phyloP scores from a whole-genome alignment of 768 basidiomycete species.

The Rhizopogon sp. region DNA sequence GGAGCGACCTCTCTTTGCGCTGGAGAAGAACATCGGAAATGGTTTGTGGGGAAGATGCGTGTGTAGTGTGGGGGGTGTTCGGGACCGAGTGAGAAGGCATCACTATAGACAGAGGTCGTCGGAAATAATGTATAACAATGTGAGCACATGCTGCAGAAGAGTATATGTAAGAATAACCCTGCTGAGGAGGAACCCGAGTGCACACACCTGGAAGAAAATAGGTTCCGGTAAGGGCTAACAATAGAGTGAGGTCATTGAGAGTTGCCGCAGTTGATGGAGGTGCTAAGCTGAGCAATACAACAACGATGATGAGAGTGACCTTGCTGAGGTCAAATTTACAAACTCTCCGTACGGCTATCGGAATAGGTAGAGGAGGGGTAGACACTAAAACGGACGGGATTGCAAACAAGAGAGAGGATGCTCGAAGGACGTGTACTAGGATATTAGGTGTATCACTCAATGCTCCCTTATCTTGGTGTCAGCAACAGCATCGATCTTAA shows the following conservation, averaged over 20 bases:
- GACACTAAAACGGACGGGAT: constrained; percentile 58
- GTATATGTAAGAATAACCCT: neutral
- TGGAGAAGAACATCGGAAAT: constrained; percentile 69
- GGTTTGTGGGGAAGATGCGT: constrained; percentile 19
- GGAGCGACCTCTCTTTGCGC: constrained; percentile 81
- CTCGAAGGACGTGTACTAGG: constrained; percentile 34
- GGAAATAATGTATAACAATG: constrained; percentile 79
- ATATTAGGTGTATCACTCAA: constrained; percentile 5
- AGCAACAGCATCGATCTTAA: constrained; percentile 17
- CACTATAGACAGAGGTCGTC: constrained; percentile 78
- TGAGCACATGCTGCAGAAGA: constrained; percentile 57
- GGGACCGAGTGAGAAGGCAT: constrained; percentile 41
- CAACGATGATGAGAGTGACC: constrained; percentile 33
- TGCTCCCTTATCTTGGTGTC: constrained; percentile 7
- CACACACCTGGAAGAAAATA: constrained; percentile 58
- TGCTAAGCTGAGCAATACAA: constrained; percentile 42
- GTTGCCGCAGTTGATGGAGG: constrained; percentile 33
- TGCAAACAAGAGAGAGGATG: constrained; percentile 49
- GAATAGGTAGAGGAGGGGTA: constrained; percentile 46
- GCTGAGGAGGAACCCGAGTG: neutral
- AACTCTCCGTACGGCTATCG: constrained; percentile 34
- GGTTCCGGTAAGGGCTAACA: constrained; percentile 49
- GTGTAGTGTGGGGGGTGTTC: constrained; percentile 14
- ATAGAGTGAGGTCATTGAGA: constrained; percentile 44
- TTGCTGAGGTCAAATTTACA: constrained; percentile 42